A percentile compares a stretch with the other conserved stretches of the same genome.
These are phyloP conservation scores for Cephaloascus albidus DNA, from an alignment of 805 yeast species.

Conservation along the genomic window DNA sequence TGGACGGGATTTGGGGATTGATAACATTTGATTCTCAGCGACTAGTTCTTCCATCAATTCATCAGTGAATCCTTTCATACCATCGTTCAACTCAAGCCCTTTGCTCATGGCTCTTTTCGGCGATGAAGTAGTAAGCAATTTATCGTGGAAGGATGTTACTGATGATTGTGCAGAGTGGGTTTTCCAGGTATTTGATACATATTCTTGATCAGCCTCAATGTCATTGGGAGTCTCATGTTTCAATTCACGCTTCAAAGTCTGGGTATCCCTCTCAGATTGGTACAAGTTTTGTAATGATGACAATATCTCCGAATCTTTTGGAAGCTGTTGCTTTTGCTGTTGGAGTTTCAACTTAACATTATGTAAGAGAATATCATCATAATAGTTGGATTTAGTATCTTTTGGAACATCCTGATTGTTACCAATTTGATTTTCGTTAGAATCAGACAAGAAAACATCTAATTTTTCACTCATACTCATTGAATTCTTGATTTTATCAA, in stretches of 20 bases:
- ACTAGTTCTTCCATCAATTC: slow-evolving; percentile 7
- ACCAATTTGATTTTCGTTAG: slow-evolving; percentile 11
- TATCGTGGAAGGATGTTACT: too few relatives aligned
- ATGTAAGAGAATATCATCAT: slow-evolving; percentile 12
- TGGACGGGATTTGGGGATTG: neutral
- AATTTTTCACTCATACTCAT: slow-evolving; percentile 33
- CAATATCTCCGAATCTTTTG: slow-evolving; percentile 12
- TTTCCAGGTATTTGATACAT: too few relatives aligned
- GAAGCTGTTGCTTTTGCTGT: slow-evolving; percentile 12
- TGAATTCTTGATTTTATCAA: slow-evolving; percentile 10
- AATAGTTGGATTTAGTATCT: slow-evolving; percentile 5
- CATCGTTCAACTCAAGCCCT: slow-evolving; percentile 10
- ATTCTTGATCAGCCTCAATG: too few relatives aligned
- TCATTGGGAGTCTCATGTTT: neutral
- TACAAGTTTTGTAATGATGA: neutral
- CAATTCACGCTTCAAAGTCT: slow-evolving; percentile 4
- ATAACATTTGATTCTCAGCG: neutral
- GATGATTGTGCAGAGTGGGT: neutral
- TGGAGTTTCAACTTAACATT: slow-evolving; percentile 9
- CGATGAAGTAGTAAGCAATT: neutral
- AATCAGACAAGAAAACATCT: slow-evolving; percentile 24
- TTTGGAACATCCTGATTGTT: slow-evolving; percentile 7
- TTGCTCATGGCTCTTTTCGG: too few relatives aligned
- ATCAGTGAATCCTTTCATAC: slow-evolving; percentile 11
- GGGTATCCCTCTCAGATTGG: slow-evolving; percentile 13